Evolutionary conservation across 257 asterid species (phyloP), one percentile per base, ranked within the genome.

Genomic region (Jaltomata sinuosa): DNA sequence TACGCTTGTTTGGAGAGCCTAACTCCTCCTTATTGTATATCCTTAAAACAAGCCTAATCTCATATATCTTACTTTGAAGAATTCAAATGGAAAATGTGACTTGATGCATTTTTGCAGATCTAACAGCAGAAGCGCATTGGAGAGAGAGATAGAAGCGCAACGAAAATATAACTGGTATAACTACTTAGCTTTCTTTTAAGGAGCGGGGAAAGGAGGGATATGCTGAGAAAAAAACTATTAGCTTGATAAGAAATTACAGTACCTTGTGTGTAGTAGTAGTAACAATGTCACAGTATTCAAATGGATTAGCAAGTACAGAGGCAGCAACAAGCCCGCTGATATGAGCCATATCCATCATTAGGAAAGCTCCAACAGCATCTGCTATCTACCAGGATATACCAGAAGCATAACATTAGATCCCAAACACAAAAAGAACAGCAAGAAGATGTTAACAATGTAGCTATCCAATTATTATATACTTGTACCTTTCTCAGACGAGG

Each of bases 271-370:
- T 97, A 38, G 99, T 95, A 53, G 99, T 97, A 32, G 98, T 97
- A 54, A 97, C 98, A 78, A 97, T 94, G 88, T 97, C 99, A 84
- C 98, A 93, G 90, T 88, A 91, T 82, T 97, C 98, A 76, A 97
- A 97, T 83, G 99, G 99, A 89, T 95, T 80, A 71, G 96, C 98
- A 81, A 95, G 97, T 62, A 96, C 99, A 55, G 96, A 90, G 65
- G 98, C 98, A 87, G 99, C 93, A 80, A 96, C 97, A 81, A 96
- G 97, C 50, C 99, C 99, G 68, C 99, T 96, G 50, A 96, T 96
- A 85, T 94, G 98, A 81, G 99, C 97, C 98, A 94, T 96, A 85
- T 96, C 99, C 94, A 94, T 95, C 99, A 96, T 94, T 64, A 96
- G 98, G 85, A 93, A 95, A 87, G 98, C 98, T 80, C 98, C 98